Conservation (phyloP, 2,329 filamentous ascomycete genomes). For the Alternaria triticimaculans region DNA sequence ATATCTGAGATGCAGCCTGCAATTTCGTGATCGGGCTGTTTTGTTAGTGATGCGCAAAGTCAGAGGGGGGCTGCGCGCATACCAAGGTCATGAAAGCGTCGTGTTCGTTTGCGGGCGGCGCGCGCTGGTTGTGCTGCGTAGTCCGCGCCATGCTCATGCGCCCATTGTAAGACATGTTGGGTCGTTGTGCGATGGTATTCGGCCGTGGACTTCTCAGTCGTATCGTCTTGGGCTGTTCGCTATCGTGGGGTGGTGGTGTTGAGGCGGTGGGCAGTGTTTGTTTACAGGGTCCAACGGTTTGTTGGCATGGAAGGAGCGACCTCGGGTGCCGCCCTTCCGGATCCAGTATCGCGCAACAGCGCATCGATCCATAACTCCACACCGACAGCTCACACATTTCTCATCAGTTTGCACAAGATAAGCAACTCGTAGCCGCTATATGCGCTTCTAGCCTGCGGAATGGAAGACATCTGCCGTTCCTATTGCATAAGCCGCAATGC, state of each 20-base stretch:
- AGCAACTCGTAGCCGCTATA: neutral
- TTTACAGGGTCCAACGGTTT: conserved; percentile 9
- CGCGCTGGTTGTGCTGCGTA: conserved; percentile 49
- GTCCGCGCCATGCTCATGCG: conserved; percentile 59
- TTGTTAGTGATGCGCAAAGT: conserved; percentile 21
- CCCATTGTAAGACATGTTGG: conserved; percentile 56
- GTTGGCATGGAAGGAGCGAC: conserved; percentile 16
- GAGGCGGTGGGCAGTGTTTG: conserved; percentile 12
- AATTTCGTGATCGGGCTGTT: conserved; percentile 76
- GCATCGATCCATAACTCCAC: conserved; percentile 9
- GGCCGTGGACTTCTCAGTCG: neutral
- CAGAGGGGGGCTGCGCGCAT: conserved; percentile 15
- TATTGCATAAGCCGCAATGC: neutral
- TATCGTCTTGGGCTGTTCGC: neutral
- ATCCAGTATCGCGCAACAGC: conserved; percentile 11
- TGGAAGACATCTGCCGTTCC: neutral
- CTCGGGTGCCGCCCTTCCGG: conserved; percentile 8
- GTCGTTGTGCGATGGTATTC: neutral
- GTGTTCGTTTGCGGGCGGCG: conserved; percentile 51
- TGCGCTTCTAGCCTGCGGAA: neutral
- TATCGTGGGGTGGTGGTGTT: conserved; percentile 9
- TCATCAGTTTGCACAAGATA: conserved; percentile 1
- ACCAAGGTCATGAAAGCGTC: conserved; percentile 61
- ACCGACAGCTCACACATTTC: neutral
- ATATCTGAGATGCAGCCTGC: conserved; percentile 98